phyloP scores from a whole-genome alignment of 2,329 filamentous ascomycete species.

The Apiospora sp. region DNA sequence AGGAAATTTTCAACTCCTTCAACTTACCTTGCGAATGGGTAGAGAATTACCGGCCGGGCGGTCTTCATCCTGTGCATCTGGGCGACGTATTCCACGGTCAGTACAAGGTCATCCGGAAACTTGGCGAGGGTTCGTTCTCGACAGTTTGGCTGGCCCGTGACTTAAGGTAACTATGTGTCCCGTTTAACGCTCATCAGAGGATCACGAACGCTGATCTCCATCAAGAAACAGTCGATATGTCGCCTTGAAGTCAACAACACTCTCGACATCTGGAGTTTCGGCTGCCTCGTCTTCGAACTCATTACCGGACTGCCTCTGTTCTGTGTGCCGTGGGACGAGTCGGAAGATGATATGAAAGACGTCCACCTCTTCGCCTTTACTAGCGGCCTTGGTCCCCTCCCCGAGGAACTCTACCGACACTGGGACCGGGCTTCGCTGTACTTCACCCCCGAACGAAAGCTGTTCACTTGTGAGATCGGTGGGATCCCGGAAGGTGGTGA shows the following conservation, averaged over 20 bases:
- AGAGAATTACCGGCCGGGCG: conserved; percentile 39
- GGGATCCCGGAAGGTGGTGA: conserved; percentile 33
- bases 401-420: conserved; percentile 31
- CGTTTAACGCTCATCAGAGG: conserved; percentile 15
- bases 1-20: conserved; percentile 37
- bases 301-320: conserved; percentile 43
- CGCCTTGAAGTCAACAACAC: conserved; percentile 38
- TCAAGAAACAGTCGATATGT: conserved; percentile 38
- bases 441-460: conserved; percentile 37
- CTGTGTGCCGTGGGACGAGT: conserved; percentile 36
- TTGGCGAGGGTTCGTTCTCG: conserved; percentile 39
- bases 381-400: conserved; percentile 34
- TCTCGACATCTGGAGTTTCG: conserved; percentile 43
- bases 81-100: conserved; percentile 38
- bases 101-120: conserved; percentile 41
- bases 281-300: conserved; percentile 43
- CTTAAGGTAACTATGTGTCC: conserved; percentile 33
- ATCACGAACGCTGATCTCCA: conserved; percentile 25
- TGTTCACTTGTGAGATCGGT: conserved; percentile 39
- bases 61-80: conserved; percentile 39
- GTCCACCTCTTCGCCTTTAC: conserved; percentile 35
- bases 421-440: conserved; percentile 39
- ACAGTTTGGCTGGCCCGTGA: conserved; percentile 43
- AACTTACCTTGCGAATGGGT: conserved; percentile 40
- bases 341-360: too few species aligned